Conservation (phyloP, 345 rosid genomes). For the Lumnitzera racemosa region DNA sequence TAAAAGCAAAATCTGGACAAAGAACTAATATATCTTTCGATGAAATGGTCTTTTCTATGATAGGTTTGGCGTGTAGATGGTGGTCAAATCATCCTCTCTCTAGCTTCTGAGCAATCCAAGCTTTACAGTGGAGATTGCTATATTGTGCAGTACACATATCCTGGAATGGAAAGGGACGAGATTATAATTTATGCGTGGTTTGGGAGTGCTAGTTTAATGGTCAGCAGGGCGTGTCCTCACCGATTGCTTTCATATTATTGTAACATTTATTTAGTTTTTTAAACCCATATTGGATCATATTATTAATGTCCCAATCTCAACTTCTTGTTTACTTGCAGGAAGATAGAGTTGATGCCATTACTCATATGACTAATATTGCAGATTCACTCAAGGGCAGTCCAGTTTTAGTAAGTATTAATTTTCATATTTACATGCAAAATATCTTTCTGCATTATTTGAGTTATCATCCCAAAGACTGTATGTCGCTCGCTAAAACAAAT, state of each 20-base stretch:
- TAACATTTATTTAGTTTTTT: not conserved
- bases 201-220: slow-evolving; percentile 58
- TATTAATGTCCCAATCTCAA: not conserved
- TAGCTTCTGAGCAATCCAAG: slow-evolving; percentile 57
- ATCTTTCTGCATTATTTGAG: slow-evolving; percentile 4
- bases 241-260: not conserved
- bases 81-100: slow-evolving; percentile 39
- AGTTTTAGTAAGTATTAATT: slow-evolving; percentile 48
- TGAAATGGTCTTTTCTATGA: not conserved
- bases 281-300: not conserved
- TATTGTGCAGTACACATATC: slow-evolving; percentile 52
- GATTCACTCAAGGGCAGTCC: slow-evolving; percentile 50
- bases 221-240: slow-evolving; percentile 16
- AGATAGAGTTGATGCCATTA: slow-evolving; percentile 58
- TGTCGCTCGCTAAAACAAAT: too few relatives aligned
- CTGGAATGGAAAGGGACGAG: slow-evolving; percentile 45
- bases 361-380: slow-evolving; percentile 39
- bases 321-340: slow-evolving; percentile 34
- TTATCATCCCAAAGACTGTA: not conserved
- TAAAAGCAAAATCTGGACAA: too few relatives aligned
- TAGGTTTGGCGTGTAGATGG: slow-evolving; percentile 79
- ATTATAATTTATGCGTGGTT: slow-evolving; percentile 64
- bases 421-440: slow-evolving; percentile 4
- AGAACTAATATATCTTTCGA: not conserved
- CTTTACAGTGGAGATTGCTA: slow-evolving; percentile 77